These are phyloP conservation scores for Thermothielavioides terrestris DNA, from an alignment of 495 filamentous ascomycete genomes.

Conservation along the genomic window DNA sequence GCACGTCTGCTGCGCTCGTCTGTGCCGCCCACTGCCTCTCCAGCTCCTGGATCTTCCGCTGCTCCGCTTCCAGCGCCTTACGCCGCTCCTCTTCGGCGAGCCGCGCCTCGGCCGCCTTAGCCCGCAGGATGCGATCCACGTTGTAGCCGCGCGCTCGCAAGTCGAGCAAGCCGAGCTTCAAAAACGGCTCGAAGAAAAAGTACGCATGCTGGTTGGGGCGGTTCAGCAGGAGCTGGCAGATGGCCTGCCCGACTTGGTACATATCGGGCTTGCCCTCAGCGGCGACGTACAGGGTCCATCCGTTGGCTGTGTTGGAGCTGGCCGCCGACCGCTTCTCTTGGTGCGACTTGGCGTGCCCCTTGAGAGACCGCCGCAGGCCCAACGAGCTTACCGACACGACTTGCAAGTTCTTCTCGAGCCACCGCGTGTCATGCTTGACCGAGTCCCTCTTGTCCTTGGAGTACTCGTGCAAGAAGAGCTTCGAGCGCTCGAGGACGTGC, in stretches of 20 bases:
- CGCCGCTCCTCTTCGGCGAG: conserved; percentile 75
- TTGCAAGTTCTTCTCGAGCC: conserved; percentile 78
- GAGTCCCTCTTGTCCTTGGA: conserved; percentile 49
- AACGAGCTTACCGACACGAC: conserved; percentile 72
- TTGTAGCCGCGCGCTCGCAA: conserved; percentile 83
- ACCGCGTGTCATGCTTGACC: conserved; percentile 73
- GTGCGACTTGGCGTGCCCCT: conserved; percentile 54
- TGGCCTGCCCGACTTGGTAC: conserved; percentile 79
- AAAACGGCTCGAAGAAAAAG: conserved; percentile 76
- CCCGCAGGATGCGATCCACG: conserved; percentile 80
- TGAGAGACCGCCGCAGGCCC: conserved; percentile 62
- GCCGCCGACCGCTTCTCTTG: conserved; percentile 62
- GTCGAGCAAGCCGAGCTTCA: conserved; percentile 66
- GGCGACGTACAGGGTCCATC: conserved; percentile 42
- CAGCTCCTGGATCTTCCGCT: conserved; percentile 50
- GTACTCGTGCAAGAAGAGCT: conserved; percentile 76
- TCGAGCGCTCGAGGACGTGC: conserved; percentile 73
- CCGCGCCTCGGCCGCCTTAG: conserved; percentile 72
- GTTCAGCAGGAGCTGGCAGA: conserved; percentile 68
- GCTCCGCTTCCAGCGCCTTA: conserved; percentile 70
- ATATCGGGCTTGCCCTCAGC: conserved; percentile 56
- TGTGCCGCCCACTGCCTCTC: conserved; percentile 49
- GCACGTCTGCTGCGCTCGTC: conserved; percentile 18
- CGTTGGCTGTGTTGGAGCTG: conserved; percentile 21
- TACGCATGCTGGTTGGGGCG: conserved; percentile 80